Base-by-base conservation (phyloP, 371 early-diverging fungal genomes). In the Smittium mucronatum region DNA sequence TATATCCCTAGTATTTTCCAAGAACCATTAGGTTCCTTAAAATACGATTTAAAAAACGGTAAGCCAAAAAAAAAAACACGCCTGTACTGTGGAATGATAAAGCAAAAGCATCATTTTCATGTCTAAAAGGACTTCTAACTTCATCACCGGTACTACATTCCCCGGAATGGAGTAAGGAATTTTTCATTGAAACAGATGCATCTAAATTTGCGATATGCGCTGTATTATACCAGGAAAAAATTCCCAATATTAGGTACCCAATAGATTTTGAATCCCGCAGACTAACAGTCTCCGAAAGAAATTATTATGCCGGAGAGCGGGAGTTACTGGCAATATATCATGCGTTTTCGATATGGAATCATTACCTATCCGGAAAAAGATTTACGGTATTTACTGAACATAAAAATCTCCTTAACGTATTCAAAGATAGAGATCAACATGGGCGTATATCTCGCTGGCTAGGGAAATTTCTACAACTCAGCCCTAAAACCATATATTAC, bases 21-120 rank as follows among this genome's bases (percentile, higher is more conserved):
- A n/a, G n/a, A n/a, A n/a, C 79, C 73, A 64, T 71, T 77, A 0
- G 68, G 81, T 0, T 32, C 26, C 0, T n/a, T n/a, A n/a, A n/a
- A n/a, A n/a, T n/a, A 47, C 47, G 47, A 47, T 47, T 11, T 47
- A 21, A 47, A 5, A 47, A 47, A 47, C 5, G 47, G 47, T 11
- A 47, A 47, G 21, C 47, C 47, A 21, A 47, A 47, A 36, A 67
- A 26, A 61, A 67, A 57, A 29, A 16, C 67, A 11, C 33, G 5
- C 57, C 25, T 15, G 28, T 67, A 36, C 28, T 16, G n/a, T 67
- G 67, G 67, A 67, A 67, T n/a, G n/a, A 67, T 25, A n/a, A 36
- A 11, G 2, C 67, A 35, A 30, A 67, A 63, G 57, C 16, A 28
- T 36, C 67, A 2, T 67, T 67, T 35, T 28, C 29, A 67, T 11